Evolutionary conservation across 2,329 filamentous ascomycete genomes (phyloP), one percentile per base, ranked within the genome.

Genomic region (Arthroderma sp.): DNA sequence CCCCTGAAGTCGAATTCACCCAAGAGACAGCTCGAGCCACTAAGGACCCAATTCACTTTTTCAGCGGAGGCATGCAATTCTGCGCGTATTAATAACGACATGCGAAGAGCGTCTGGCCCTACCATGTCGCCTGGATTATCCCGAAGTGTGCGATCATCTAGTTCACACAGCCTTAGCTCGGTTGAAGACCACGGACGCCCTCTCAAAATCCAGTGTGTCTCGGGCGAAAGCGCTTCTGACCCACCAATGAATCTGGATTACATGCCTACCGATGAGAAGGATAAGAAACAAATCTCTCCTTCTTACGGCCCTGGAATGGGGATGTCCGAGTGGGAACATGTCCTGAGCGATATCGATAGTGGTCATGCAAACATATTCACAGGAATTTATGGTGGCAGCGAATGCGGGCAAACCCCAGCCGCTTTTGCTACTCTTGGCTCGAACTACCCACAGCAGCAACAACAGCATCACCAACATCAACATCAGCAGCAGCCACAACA

Each of bases 341-440:
- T 94, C 0, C 72, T 94, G 1, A 80, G 82, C 3, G 81, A 81
- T 22, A 78, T 94, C 60, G 86, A 94, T 54, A 80, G 80, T 32
- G 85, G 85, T 0, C 75, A 81, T 51, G 77, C 80, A 44, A 93
- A 89, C 57, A 81, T 93, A n/a, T 91, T 70, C 47, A 71, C 67
- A 15, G 65, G 64, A 3, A 64, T 72, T n/a, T 70, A 71, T 41
- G 65, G 62, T 8, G 65, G 58, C 34, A 67, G 59, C 50, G 64
- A 66, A 48, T 62, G 58, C 37, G 57, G 61, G 33, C 57, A 63
- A 47, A 30, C 44, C 9, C 40, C 45, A 10, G 46, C 40, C 5
- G 40, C 45, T n/a, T 45, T 51, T 33, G 45, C 50, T 29, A 36
- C 47, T 6, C 42, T 51, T 15, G 44, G 45, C 32, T 36, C 51